Base-by-base conservation (phyloP, 495 filamentous ascomycete genomes). In the Penicillium soppii region DNA sequence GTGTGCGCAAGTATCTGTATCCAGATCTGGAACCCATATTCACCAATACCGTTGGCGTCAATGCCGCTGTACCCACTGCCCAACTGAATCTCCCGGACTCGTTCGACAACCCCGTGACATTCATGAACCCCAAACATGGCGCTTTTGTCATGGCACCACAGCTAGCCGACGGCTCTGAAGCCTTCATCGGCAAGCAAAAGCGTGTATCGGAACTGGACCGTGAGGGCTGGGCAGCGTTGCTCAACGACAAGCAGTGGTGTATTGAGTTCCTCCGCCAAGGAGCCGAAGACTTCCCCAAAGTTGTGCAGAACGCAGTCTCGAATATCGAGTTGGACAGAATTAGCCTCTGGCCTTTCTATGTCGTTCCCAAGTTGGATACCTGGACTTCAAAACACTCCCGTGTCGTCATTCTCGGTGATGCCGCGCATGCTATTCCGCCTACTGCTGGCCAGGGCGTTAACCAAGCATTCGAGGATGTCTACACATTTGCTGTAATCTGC, bases 111-210 rank as follows among this genome's bases (percentile, higher is more conserved):
- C 77, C 78, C 0, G 68, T 71, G 2, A 68, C 70, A 1, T 70
- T 79, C 32, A 65, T 68, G 55, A 70, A 63, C 30, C 47, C 52
- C 6, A 56, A 61, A n/a, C 57, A 62, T 10, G 75, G 76, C 0
- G 69, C 69, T 7, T 78, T 78, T 36, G 53, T 81, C 20, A 65
- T 81, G 6, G 74, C 75, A 4, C 74, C 73, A 0, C 77, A 81
- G 45, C 61, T 59, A 15, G 26, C 44, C 3, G 72, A 78, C 52
- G 78, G 77, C 2, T 68, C 63, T 0, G 73, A 79, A 45, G 51
- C 75, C 4, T 52, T 80, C 8, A 63, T 75, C 7, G 76, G 77
- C 0, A 65, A 60, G 2, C 74, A 77, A 56, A 61, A 61, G 16
- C 59, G 50, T 0, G 63, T 54, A 3, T 39, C 61, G 2, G 54